Conservation (phyloP, 306 rosid genomes). For the Biancaea sappan region DNA sequence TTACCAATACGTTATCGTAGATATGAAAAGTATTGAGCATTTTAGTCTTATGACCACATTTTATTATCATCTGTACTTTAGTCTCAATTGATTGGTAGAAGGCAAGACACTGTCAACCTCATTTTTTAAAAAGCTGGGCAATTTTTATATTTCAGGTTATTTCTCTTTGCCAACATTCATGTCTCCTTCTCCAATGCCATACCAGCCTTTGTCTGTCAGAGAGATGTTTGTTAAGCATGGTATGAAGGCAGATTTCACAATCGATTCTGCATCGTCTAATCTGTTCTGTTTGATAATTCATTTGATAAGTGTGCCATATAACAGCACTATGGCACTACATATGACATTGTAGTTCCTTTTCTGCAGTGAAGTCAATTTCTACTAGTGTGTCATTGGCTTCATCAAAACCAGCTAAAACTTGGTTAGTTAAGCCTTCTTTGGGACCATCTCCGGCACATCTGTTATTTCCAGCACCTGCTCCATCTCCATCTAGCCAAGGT, state of each 20-base stretch:
- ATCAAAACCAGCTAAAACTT: constrained; percentile 37
- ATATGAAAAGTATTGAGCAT: neutral
- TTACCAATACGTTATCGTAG: neutral
- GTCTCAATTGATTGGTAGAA: neutral
- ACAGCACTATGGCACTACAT: neutral
- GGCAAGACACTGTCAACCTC: neutral
- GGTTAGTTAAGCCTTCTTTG: constrained; percentile 45
- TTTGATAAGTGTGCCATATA: constrained; percentile 6
- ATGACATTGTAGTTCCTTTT: constrained; percentile 19
- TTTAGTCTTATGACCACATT: neutral
- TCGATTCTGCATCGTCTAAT: neutral
- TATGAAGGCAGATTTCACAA: constrained; percentile 29
- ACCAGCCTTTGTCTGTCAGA: constrained; percentile 37
- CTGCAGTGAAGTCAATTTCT: constrained; percentile 64
- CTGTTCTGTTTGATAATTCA: neutral
- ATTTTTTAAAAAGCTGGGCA: constrained; percentile 17
- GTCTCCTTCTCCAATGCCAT: constrained; percentile 49
- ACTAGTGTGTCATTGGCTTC: constrained; percentile 49
- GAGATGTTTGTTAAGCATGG: constrained; percentile 50
- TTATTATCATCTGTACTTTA: neutral
- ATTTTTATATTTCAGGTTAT: constrained; percentile 43
- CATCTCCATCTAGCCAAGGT: constrained; percentile 66
- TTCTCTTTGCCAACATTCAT: constrained; percentile 41
- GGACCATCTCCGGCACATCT: constrained; percentile 51
- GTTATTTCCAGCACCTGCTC: constrained; percentile 58